A percentile compares a stretch with the other conserved stretches of the same genome.
Evolutionary conservation across 116 monocot genomes (phyloP).

Genomic region (Iris pallida): DNA sequence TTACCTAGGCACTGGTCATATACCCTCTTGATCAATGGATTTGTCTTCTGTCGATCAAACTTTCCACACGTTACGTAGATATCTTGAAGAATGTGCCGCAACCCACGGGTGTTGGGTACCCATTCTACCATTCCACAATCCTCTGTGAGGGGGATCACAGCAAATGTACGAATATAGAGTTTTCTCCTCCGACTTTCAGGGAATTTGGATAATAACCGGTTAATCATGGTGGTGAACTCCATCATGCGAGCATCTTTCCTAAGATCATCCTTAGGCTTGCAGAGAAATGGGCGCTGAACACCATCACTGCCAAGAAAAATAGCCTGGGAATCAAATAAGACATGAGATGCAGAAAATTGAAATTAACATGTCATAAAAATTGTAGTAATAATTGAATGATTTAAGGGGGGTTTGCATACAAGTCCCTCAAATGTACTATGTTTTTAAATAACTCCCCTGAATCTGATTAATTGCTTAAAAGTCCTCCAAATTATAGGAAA

Average conservation of each 20-base stretch:
- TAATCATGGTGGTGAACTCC: slow-evolving; percentile 97
- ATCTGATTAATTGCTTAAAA: too few relatives aligned
- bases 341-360: neutral
- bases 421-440: too few relatives aligned
- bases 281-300: slow-evolving; percentile 73
- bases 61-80: slow-evolving; percentile 83
- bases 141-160: slow-evolving; percentile 90
- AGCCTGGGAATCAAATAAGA: slow-evolving; percentile 49
- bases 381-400: too few relatives aligned
- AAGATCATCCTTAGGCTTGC: slow-evolving; percentile 96
- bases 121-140: slow-evolving; percentile 99
- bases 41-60: slow-evolving; percentile 82
- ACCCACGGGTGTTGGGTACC: slow-evolving; percentile 95
- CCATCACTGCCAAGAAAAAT: slow-evolving; percentile 94
- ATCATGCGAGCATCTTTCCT: slow-evolving; percentile 99
- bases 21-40: slow-evolving; percentile 73
- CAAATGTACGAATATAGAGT: slow-evolving; percentile 92
- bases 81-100: slow-evolving; percentile 93
- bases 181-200: slow-evolving; percentile 95
- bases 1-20: slow-evolving; percentile 86
- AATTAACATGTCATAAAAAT: neutral
- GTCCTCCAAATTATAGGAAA: too few relatives aligned
- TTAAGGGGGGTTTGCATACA: too few relatives aligned
- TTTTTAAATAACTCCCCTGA: too few relatives aligned
- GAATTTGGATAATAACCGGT: slow-evolving; percentile 85